Evolutionary conservation across 306 rosid genomes (phyloP), one percentile per base, ranked within the genome.

Genomic region (Chamaecrista fasciculata): DNA sequence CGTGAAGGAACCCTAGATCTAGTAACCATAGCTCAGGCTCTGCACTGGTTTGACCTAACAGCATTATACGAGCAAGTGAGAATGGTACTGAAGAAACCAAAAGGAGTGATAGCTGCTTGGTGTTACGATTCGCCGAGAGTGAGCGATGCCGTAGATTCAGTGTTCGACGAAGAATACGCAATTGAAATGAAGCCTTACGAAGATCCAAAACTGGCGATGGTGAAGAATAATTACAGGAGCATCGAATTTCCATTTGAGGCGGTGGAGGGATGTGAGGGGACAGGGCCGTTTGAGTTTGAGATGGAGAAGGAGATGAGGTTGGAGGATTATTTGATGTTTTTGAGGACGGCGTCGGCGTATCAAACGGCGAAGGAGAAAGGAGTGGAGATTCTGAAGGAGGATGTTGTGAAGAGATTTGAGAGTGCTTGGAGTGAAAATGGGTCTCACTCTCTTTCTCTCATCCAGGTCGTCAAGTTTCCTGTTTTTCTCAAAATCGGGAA

Each of bases 201-300:
- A 94, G 96, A 88, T 5, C 67, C 71, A 2, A 61, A 75, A 0
- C 84, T 91, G 0, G 66, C 39, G 40, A 36, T 86, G 42, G 86
- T 90, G 15, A 89, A 90, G 0, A 25, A 86, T 0, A 49, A 75
- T 48, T 90, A 88, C 33, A 76, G 69, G 71, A 66, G 58, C 29
- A 80, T 93, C 25, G 85, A 90, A 11, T 93, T 93, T 70, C 98
- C 97, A 5, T 93, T 93, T 61, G 85, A 85, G 81, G 66, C 79
- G 0, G 83, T 90, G 66, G 89, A 79, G 3, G 96, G 88, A 19
- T 79, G 21, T 25, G 84, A 76, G 18, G 72, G 69, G 25, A 92
- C 95, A 1, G 96, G 96, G 37, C 95, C 95, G 0, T 80, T 82
- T 42, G 85, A 85, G 77, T 85, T 93, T 77, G 89, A 42, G 23